A percentile compares a stretch with the other conserved stretches of the same genome.
phyloP scores from a whole-genome alignment of 768 basidiomycete species.

The Xerocomellus dryophilus region DNA sequence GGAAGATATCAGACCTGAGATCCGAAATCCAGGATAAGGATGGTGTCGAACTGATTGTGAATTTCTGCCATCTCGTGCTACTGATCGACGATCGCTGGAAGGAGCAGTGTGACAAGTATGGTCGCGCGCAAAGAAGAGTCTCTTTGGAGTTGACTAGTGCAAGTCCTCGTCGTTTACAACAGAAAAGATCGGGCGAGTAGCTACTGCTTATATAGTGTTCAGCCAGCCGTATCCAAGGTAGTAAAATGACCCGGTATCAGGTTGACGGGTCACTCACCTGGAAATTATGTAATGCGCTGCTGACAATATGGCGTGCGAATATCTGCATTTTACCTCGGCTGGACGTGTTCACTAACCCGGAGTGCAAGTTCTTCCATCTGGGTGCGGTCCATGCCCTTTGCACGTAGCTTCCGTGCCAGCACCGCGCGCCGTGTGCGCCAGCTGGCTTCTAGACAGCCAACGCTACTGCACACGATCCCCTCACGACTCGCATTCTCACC shows the following conservation, averaged over 20 bases:
- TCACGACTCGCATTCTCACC: slow-evolving; percentile 3
- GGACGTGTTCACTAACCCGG: background rate
- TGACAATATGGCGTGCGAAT: no score
- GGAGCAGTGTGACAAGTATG: no score
- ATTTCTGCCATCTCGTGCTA: slow-evolving; percentile 68
- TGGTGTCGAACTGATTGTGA: slow-evolving; percentile 92
- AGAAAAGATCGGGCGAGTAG: no score
- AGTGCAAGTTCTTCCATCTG: background rate
- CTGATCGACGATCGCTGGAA: background rate
- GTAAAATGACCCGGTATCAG: no score
- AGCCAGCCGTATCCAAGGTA: no score
- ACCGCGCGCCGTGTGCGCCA: slow-evolving; percentile 10
- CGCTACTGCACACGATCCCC: slow-evolving; percentile 12
- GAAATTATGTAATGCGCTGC: no score
- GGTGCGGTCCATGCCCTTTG: slow-evolving; percentile 26
- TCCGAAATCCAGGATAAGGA: slow-evolving; percentile 96
- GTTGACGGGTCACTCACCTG: no score
- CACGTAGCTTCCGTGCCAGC: slow-evolving; percentile 17
- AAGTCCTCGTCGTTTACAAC: no score
- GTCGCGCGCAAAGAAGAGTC: no score
- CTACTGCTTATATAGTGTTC: no score
- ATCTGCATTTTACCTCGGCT: slow-evolving; percentile 3
- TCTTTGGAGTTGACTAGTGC: no score
- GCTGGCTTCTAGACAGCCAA: slow-evolving; percentile 8
- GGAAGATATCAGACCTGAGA: slow-evolving; percentile 67